A percentile compares a stretch with the other conserved stretches of the same genome.
Evolutionary conservation across 495 filamentous ascomycete genomes (phyloP).

Genomic region (Letharia lupina): DNA sequence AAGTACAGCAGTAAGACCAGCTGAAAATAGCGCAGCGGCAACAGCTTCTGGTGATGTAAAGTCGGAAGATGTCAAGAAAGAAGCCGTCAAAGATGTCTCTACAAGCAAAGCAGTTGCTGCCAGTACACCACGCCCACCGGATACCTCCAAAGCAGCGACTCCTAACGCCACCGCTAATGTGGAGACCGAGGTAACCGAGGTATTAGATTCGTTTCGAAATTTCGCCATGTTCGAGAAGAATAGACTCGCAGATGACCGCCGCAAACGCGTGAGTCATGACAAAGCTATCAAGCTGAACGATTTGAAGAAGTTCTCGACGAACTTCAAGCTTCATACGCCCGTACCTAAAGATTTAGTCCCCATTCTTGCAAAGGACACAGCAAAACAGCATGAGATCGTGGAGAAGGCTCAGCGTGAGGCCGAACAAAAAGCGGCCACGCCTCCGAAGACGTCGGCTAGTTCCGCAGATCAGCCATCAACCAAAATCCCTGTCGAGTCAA

Average conservation of each 20-base stretch:
- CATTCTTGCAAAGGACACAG: slow-evolving; percentile 90
- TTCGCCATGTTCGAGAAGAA: slow-evolving; percentile 74
- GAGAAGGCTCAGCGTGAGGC: slow-evolving; percentile 67
- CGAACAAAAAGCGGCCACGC: slow-evolving; percentile 45
- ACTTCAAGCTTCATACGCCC: slow-evolving; percentile 85
- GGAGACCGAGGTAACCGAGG: slow-evolving; percentile 66
- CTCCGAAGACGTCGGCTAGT: slow-evolving; percentile 27
- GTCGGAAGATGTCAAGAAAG: slow-evolving; percentile 17
- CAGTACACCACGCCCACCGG: slow-evolving; percentile 18
- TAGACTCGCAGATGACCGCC: slow-evolving; percentile 61
- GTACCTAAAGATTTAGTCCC: slow-evolving; percentile 87
- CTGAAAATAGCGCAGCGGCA: slow-evolving; percentile 21
- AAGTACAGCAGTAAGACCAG: slow-evolving; percentile 28
- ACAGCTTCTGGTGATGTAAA: slow-evolving; percentile 12
- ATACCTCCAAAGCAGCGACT: slow-evolving; percentile 20
- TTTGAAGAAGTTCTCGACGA: slow-evolving; percentile 86
- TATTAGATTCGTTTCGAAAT: slow-evolving; percentile 68
- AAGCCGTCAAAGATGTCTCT: slow-evolving; percentile 16
- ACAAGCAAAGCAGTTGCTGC: slow-evolving; percentile 9
- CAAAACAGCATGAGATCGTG: slow-evolving; percentile 86
- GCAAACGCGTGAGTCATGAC: slow-evolving; percentile 57
- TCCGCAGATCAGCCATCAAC: slow-evolving; percentile 34
- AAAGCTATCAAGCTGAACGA: slow-evolving; percentile 88
- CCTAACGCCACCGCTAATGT: slow-evolving; percentile 69
- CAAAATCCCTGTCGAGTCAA: slow-evolving; percentile 29